These are phyloP conservation scores for Phytopythium chamaehyphon DNA, from an alignment of 352 stramenopile species.

Conservation along the genomic window DNA sequence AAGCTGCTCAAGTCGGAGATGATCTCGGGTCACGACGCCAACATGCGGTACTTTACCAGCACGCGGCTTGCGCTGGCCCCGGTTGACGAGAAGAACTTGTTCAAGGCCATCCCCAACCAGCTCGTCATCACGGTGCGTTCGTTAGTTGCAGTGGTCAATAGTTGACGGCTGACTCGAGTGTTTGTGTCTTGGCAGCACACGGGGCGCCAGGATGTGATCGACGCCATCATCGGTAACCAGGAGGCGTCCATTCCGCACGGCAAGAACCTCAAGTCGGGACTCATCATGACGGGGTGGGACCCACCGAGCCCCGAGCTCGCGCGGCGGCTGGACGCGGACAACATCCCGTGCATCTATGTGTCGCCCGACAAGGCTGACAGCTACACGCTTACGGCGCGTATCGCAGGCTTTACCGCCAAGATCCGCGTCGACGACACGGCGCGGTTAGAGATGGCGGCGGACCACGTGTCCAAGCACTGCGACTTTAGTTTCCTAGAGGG, in stretches of 20 bases:
- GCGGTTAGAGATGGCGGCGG: conserved; percentile 70
- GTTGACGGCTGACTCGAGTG: no score
- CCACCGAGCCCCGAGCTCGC: conserved; percentile 63
- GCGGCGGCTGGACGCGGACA: conserved; percentile 66
- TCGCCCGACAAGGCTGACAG: conserved; percentile 79
- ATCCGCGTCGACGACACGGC: conserved; percentile 68
- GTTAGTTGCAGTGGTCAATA: no score
- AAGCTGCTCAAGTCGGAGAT: conserved; percentile 82
- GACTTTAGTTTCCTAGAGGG: conserved; percentile 72
- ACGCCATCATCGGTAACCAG: conserved; percentile 84
- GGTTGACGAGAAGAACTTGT: conserved; percentile 70
- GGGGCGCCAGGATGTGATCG: conserved; percentile 76
- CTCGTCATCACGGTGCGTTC: conserved; percentile 75
- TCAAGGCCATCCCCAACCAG: conserved; percentile 84
- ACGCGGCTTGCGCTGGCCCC: conserved; percentile 76
- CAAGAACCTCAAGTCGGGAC: conserved; percentile 61
- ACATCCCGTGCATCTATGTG: conserved; percentile 87
- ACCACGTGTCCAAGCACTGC: conserved; percentile 79
- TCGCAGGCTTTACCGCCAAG: conserved; percentile 82
- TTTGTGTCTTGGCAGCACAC: no score
- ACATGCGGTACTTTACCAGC: conserved; percentile 82
- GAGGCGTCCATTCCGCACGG: conserved; percentile 60
- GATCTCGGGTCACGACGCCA: conserved; percentile 71
- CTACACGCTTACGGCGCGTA: conserved; percentile 80
- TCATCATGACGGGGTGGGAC: conserved; percentile 85